Base-by-base conservation (phyloP, 352 stramenopile species). In the Pythium monospermum region DNA sequence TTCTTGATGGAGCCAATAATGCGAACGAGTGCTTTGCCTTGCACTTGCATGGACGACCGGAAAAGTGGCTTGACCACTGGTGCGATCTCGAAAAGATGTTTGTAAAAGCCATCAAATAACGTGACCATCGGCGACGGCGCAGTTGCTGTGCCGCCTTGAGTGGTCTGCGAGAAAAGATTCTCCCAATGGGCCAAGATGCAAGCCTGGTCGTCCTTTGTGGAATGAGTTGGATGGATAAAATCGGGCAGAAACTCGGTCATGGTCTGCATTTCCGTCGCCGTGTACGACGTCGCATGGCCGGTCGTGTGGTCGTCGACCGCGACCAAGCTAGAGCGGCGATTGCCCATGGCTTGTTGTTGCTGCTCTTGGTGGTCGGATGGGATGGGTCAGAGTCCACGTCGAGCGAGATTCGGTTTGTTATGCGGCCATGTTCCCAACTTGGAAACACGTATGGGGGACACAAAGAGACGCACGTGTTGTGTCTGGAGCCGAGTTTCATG, bases 51-150 rank as follows among this genome's bases (percentile, higher is more conserved):
- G 23, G 61, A 71, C 16, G 57, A 66, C 1, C 58, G 60, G 38
- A 77, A 77, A 15, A 77, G 52, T n/a, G 64, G 61, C 42, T 67
- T 71, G 50, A 72, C 61, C 21, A 68, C 55, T 4, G 68, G 61
- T 3, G 55, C 64, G 22, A 68, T 49, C 32, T 66, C 59, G 35
- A 73, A 76, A 18, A 76, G 37, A 36, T 64, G 53, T 36, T 64
- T 61, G 62, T 76, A 73, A 36, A 76, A 76, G 25, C 59, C 61
- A 44, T 77, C 64, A 28, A 73, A 77, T 22, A 74, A 58, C 39
- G 56, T 32, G 21, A 73, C 60, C 48, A 71, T 71, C 7, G 63
- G 48, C 1, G 64, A 60, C 15, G 58, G 59, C 11, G 49, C 37
- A 3, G 58, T 40, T 12, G 44, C 49, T 27, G 6, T 51, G 36